Evolutionary conservation across 1,139 yeast genomes (phyloP).

Genomic region (Hanseniaspora sp.): DNA sequence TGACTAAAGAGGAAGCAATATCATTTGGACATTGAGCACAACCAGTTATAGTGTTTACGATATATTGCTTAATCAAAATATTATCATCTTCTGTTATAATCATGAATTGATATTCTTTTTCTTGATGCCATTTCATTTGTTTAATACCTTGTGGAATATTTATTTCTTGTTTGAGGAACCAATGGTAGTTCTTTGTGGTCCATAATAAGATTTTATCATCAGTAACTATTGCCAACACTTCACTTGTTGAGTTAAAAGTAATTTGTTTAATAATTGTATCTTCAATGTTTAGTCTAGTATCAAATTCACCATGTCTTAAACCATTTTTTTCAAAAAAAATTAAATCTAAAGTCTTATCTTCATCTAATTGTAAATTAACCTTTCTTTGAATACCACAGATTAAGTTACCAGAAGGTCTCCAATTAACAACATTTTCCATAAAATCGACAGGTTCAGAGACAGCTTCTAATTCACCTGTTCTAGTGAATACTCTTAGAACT

Average conservation of each 20-base stretch:
- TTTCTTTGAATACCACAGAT: constrained; percentile 72
- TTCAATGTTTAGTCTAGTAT: constrained; percentile 46
- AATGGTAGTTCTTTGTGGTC: constrained; percentile 88
- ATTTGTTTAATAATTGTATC: constrained; percentile 42
- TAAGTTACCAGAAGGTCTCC: constrained; percentile 87
- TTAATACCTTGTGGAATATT: constrained; percentile 31
- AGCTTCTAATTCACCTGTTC: constrained; percentile 69
- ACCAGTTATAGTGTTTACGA: constrained; percentile 56
- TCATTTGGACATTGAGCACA: constrained; percentile 57
- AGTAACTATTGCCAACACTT: constrained; percentile 59
- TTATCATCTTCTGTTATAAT: constrained; percentile 40
- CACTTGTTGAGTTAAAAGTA: constrained; percentile 77
- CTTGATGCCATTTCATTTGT: constrained; percentile 76
- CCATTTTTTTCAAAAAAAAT: constrained; percentile 92
- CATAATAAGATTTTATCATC: constrained; percentile 62
- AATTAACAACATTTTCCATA: constrained; percentile 58
- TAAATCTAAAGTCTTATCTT: constrained; percentile 34
- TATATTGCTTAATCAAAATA: constrained; percentile 58
- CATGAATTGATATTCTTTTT: constrained; percentile 66
- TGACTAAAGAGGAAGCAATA: constrained; percentile 65
- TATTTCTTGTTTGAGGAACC: constrained; percentile 84
- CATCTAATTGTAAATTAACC: constrained; percentile 31
- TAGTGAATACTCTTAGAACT: constrained; percentile 68
- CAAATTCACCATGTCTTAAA: constrained; percentile 76
- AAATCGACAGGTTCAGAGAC: constrained; percentile 88